These are phyloP conservation scores for Xylariaceae sp. DNA, from an alignment of 2,329 filamentous ascomycete species.

Conservation along the genomic window DNA sequence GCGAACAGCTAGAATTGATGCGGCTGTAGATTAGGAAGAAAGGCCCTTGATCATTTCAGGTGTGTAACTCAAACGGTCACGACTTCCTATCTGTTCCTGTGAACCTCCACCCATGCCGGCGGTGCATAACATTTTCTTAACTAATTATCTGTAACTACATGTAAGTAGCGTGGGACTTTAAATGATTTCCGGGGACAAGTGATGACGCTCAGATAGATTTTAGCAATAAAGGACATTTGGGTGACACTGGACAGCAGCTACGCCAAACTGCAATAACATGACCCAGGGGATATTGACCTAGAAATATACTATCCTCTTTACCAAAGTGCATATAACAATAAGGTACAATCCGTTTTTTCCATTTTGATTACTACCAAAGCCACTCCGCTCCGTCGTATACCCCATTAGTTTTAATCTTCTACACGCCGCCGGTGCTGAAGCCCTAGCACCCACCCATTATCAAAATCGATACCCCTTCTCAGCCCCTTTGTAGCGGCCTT, in stretches of 20 bases:
- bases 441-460: slow-evolving; percentile 77
- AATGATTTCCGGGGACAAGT: too few relatives aligned
- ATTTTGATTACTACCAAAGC: neutral
- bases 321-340: neutral
- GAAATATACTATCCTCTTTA: neutral
- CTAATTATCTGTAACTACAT: too few relatives aligned
- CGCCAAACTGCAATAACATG: neutral
- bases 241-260: neutral
- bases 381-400: neutral
- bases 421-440: slow-evolving; percentile 46
- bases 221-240: neutral
- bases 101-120: too few relatives aligned
- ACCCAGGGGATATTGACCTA: neutral
- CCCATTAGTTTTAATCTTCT: slow-evolving; percentile 13
- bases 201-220: too few relatives aligned
- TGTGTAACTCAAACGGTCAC: too few relatives aligned
- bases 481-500: slow-evolving; percentile 78
- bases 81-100: too few relatives aligned
- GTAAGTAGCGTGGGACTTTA: too few relatives aligned
- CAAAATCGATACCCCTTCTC: slow-evolving; percentile 83
- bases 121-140: too few relatives aligned
- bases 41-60: too few relatives aligned
- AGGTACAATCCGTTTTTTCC: neutral
- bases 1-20: too few relatives aligned
- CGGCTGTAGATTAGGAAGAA: too few relatives aligned